Base-by-base conservation (phyloP, 163 green algal species). In the Scenedesmus sp. region DNA sequence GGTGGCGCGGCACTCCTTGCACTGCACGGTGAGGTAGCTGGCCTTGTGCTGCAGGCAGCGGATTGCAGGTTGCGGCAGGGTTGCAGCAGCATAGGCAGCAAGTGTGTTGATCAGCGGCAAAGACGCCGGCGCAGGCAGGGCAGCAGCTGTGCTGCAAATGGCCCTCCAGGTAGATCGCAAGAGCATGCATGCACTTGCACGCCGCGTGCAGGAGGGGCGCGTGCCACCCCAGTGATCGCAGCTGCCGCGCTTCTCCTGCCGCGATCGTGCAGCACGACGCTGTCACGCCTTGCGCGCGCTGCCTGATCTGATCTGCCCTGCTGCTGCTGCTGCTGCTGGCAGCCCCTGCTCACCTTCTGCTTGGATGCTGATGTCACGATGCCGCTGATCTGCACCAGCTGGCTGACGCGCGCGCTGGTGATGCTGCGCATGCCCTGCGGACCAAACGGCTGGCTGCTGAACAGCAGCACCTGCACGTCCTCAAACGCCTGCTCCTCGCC, bases 371-470 rank as follows among this genome's bases (percentile, higher is more conserved):
- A 94, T 1, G 98, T 99, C 40, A 99, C 95, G 93, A 99, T 99
- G 85, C 98, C 98, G 6, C 96, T 97, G 20, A 99, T 95, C 94
- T 98, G 98, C 40, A 99, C 98, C 83, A 99, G 95, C 91, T 97
- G 94, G 59, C 93, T 97, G 46, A 99, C 97, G 83, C 98, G 95
- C 16, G 96, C 53, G 81, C 81, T 89, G 37, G 93, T 95, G 30
- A 98, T 94, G 80, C 97, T 89, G 49, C 97, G 93, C 51, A 98
- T 94, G 89, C 90, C 95, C 24, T 85, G 88, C 35, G 95, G 96
- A 0, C 95, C 94, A 82, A 97, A 95, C 35, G 92, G 81, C 44
- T 93, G 87, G 80, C 93, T 93, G 93, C 90, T 96, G 90, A 95
- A 94, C 78, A 99, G 95, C 81, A 98, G 90, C 16, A 98, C 91